Evolutionary conservation across 352 stramenopile genomes (phyloP).

Genomic region (Phytophthora sojae): DNA sequence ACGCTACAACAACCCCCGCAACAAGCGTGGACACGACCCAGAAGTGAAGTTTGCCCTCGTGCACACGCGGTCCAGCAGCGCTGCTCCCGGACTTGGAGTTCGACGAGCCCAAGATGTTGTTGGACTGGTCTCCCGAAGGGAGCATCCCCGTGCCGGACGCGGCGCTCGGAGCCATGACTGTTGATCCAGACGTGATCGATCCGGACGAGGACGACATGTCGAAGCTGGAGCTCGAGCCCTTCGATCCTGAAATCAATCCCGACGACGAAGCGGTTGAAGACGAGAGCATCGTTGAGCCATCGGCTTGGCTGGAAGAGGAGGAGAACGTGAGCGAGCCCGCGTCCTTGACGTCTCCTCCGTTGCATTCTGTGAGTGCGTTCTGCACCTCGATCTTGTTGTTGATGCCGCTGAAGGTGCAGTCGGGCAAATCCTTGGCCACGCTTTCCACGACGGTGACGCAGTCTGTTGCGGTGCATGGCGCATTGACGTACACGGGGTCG

Average conservation of each 20-base stretch:
- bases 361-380: constrained; percentile 30
- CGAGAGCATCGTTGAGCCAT: constrained; percentile 3
- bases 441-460: constrained; percentile 29
- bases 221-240: constrained; percentile 8
- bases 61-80: background rate
- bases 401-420: constrained; percentile 35
- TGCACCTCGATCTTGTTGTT: constrained; percentile 40
- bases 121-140: constrained; percentile 5
- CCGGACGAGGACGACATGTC: constrained; percentile 8
- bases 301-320: background rate
- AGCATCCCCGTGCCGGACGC: background rate
- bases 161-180: background rate
- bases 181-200: constrained; percentile 9
- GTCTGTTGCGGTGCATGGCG: constrained; percentile 29
- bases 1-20: background rate
- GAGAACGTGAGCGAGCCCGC: constrained; percentile 3
- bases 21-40: constrained; percentile 1
- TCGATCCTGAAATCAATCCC: constrained; percentile 5
- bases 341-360: constrained; percentile 6
- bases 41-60: background rate
- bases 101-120: constrained; percentile 8
- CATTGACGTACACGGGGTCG: constrained; percentile 26
- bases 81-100: constrained; percentile 8
- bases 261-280: constrained; percentile 12
- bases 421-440: constrained; percentile 25